Evolutionary conservation across 768 basidiomycete species (phyloP).

Genomic region (Suillus occidentalis): DNA sequence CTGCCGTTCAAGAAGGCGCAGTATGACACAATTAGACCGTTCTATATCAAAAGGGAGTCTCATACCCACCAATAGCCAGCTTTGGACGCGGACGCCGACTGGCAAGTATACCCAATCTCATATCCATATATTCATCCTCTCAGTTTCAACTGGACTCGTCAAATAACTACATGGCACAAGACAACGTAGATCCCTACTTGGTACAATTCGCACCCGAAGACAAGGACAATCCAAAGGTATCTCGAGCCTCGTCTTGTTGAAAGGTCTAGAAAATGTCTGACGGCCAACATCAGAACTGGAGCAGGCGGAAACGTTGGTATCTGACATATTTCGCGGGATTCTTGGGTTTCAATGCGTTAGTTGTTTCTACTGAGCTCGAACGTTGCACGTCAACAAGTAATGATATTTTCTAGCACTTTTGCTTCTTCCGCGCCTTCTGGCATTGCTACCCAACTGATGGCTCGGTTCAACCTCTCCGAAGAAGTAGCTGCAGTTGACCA

Average conservation of each 20-base stretch:
- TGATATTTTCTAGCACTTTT: background rate
- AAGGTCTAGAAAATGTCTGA: background rate
- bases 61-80: no score
- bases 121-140: no score
- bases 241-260: background rate
- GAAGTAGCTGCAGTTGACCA: background rate
- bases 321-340: background rate
- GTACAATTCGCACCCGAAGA: background rate
- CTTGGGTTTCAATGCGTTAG: background rate
- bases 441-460: background rate
- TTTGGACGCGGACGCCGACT: no score
- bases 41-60: no score
- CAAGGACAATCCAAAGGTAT: background rate
- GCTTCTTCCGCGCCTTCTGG: background rate
- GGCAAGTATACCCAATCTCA: no score
- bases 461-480: background rate
- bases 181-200: background rate
- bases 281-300: background rate
- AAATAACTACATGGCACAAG: background rate
- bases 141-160: background rate
- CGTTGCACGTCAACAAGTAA: background rate
- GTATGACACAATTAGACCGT: no score
- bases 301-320: background rate
- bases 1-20: no score
- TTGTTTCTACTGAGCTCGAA: background rate